Conservation (phyloP, 2,329 filamentous ascomycete genomes). For the Trichoderma pleuroti region DNA sequence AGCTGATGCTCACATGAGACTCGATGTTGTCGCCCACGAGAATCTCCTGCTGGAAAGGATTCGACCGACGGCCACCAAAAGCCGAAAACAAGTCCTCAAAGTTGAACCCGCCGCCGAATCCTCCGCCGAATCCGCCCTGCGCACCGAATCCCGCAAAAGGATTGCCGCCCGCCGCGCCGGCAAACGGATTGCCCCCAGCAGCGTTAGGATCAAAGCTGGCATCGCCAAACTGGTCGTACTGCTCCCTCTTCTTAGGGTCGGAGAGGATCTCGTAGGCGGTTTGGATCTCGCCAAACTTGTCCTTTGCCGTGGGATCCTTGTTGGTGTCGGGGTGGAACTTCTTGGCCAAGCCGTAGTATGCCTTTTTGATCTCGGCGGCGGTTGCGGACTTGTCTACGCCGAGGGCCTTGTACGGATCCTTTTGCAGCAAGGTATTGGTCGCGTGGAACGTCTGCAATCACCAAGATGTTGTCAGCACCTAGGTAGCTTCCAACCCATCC, state of each 20-base stretch:
- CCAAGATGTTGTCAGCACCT: background rate
- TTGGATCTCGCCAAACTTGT: slow-evolving; percentile 91
- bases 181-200: slow-evolving; percentile 58
- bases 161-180: slow-evolving; percentile 58
- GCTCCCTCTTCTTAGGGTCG: slow-evolving; percentile 87
- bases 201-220: slow-evolving; percentile 80
- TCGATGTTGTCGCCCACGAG: slow-evolving; percentile 95
- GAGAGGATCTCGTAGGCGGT: slow-evolving; percentile 90
- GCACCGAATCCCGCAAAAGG: slow-evolving; percentile 57
- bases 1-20: slow-evolving; percentile 86
- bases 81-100: slow-evolving; percentile 95
- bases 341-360: slow-evolving; percentile 95
- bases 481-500: background rate
- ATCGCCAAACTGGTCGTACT: slow-evolving; percentile 86
- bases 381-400: slow-evolving; percentile 82
- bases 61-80: slow-evolving; percentile 63
- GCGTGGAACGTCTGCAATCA: slow-evolving; percentile 57
- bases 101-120: slow-evolving; percentile 81
- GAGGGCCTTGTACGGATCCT: slow-evolving; percentile 84
- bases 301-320: slow-evolving; percentile 89
- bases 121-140: slow-evolving; percentile 65
- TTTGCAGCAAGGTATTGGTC: slow-evolving; percentile 51
- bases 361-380: slow-evolving; percentile 89
- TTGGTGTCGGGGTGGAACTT: slow-evolving; percentile 98
- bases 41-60: slow-evolving; percentile 73